Evolutionary conservation across 2,329 filamentous ascomycete species (phyloP).

Genomic region (Didymella pomorum): DNA sequence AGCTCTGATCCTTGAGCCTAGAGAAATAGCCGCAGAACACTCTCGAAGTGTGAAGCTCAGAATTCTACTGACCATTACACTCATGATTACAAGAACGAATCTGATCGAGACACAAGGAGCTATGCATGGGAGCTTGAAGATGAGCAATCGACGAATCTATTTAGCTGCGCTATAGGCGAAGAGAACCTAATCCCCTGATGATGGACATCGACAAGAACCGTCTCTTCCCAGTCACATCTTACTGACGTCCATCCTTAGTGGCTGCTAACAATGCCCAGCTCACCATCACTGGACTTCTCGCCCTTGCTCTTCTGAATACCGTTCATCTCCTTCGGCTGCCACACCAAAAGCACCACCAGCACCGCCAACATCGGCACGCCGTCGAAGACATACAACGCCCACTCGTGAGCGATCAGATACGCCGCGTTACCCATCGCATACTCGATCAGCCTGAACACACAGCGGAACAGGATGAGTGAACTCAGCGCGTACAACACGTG

Average conservation of each 20-base stretch:
- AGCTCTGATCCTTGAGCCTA: neutral
- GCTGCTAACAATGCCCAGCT: neutral
- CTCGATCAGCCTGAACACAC: constrained; percentile 60
- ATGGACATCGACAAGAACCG: neutral
- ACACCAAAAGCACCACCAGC: constrained; percentile 48
- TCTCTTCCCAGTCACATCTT: neutral
- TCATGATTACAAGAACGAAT: neutral
- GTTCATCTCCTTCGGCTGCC: neutral
- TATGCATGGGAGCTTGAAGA: neutral
- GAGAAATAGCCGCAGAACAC: neutral
- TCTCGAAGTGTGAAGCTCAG: neutral
- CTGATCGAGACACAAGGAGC: neutral
- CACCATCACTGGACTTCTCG: constrained; percentile 2
- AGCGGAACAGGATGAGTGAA: constrained; percentile 59
- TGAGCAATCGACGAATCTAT: neutral
- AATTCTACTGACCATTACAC: neutral
- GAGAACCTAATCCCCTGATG: neutral
- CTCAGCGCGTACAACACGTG: constrained; percentile 57
- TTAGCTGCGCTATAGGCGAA: neutral
- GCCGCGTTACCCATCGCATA: constrained; percentile 58
- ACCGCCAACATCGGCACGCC: constrained; percentile 56
- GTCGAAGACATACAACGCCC: constrained; percentile 59
- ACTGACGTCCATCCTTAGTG: neutral
- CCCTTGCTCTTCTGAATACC: neutral
- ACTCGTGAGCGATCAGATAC: constrained; percentile 56